Evolutionary conservation across 2,329 filamentous ascomycete genomes (phyloP), one percentile per base, ranked within the genome.

Genomic region (Tympanopsis confertula): DNA sequence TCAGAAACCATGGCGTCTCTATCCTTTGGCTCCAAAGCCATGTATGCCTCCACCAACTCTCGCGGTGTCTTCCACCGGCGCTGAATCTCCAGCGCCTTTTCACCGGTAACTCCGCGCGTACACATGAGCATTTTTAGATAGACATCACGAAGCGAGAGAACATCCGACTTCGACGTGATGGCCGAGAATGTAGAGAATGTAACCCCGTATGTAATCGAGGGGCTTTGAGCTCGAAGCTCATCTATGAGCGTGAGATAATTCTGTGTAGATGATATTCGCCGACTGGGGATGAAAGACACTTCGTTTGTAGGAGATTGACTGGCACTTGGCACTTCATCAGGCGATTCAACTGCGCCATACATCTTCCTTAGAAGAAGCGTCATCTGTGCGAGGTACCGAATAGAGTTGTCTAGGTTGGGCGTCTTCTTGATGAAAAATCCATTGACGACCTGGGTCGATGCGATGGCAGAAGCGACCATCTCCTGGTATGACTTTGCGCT

Each of bases 91-190:
- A 88, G 56, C 0, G 85, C 85, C 48, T 83, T 85, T 47, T 88
- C 83, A 3, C 80, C 82, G 1, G 81, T 84, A 12, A 91, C 65
- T 2, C 82, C 82, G 39, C 71, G 71, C 2, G 74, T 85, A 44
- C 81, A 86, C 83, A 91, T 87, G 35, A 91, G 68, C 83, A 91
- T 89, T 56, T 88, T 88, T 19, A 91, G 61, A 47, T 75, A 89
- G 0, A 88, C 56, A 47, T 91, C 85, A 39, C 82, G 67, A 7
- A 89, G 61, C 0, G 82, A 84, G 47, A 86, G 71, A 41, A 71
- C 71, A 38, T 84, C 80, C 0, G 81, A 85, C 55, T 91, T 91
- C 5, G 79, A 84, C 1, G 76, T 76, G 33, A 89, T 59, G 1
- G 76, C 77, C 0, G 78, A 74, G 52, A 89, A 88, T 0, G 79